Conservation (phyloP, 2,329 filamentous ascomycete genomes). For the Colletotrichum endophyticum region DNA sequence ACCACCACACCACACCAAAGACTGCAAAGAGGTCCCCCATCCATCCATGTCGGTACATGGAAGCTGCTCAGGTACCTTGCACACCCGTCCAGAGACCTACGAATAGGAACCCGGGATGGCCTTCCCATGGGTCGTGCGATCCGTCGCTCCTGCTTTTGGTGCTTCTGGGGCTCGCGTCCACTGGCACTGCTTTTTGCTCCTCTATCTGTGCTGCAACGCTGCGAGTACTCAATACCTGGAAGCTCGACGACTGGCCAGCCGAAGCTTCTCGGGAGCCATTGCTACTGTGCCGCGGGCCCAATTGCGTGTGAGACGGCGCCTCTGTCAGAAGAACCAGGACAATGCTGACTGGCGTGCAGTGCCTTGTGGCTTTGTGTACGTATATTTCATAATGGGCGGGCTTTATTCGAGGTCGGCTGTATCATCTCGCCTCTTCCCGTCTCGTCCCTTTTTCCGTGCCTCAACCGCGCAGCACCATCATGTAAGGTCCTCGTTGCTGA, state of each 20-base stretch:
- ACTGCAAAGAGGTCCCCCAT: background rate
- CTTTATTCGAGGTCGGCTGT: background rate
- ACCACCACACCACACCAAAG: background rate
- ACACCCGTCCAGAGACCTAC: slow-evolving; percentile 3
- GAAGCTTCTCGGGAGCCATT: slow-evolving; percentile 10
- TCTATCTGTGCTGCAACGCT: background rate
- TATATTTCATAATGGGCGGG: background rate
- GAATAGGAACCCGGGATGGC: background rate
- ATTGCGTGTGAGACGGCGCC: background rate
- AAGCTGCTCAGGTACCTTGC: slow-evolving; percentile 17
- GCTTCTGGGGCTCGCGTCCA: background rate
- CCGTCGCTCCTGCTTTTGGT: background rate
- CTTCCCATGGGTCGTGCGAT: background rate
- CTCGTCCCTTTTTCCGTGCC: background rate
- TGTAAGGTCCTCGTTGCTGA: background rate
- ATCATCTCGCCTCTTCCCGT: background rate
- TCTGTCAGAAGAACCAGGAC: background rate
- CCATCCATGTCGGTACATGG: slow-evolving; percentile 12
- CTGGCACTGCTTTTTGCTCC: slow-evolving; percentile 1
- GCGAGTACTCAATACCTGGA: background rate
- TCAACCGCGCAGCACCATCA: background rate
- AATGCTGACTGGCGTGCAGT: background rate
- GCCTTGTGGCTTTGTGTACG: background rate
- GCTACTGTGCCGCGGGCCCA: background rate
- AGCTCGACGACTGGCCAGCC: background rate